Percentiles rank a stretch among this genome's conserved stretches.
Evolutionary conservation across 352 stramenopile genomes (phyloP).

Genomic region (Poterioochromonas sp.): DNA sequence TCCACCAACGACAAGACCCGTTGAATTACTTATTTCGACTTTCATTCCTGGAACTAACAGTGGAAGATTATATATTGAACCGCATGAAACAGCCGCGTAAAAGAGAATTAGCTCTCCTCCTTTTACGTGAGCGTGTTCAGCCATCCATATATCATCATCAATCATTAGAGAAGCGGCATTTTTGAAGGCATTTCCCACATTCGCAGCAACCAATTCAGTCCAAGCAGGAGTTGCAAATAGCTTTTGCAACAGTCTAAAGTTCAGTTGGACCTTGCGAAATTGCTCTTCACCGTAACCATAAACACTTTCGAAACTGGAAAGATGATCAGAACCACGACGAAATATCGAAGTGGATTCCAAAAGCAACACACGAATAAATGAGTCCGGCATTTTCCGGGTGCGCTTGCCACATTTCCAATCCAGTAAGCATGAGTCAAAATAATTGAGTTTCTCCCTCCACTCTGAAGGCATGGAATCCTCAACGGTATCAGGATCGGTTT

Average conservation of each 20-base stretch:
- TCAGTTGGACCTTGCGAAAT: too few species aligned
- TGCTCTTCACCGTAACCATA: too few species aligned
- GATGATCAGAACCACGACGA: neutral
- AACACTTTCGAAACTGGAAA: neutral
- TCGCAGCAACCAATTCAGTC: constrained; percentile 7
- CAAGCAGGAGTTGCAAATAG: neutral
- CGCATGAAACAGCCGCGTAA: neutral
- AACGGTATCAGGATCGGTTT: neutral
- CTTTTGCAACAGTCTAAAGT: neutral
- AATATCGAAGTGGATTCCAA: neutral
- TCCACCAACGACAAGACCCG: neutral
- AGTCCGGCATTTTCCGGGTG: neutral
- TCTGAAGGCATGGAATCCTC: neutral
- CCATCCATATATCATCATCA: neutral
- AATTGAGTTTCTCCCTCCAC: neutral
- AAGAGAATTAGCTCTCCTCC: too few species aligned
- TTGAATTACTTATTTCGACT: too few species aligned
- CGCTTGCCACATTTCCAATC: neutral
- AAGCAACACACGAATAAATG: neutral
- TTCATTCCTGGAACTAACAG: too few species aligned
- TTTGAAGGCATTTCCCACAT: neutral
- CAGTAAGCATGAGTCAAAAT: neutral
- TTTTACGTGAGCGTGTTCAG: neutral
- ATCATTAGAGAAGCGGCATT: neutral
- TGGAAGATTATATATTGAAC: too few species aligned